Conservation (phyloP, 495 filamentous ascomycete genomes). For the Pyrenula massariospora region DNA sequence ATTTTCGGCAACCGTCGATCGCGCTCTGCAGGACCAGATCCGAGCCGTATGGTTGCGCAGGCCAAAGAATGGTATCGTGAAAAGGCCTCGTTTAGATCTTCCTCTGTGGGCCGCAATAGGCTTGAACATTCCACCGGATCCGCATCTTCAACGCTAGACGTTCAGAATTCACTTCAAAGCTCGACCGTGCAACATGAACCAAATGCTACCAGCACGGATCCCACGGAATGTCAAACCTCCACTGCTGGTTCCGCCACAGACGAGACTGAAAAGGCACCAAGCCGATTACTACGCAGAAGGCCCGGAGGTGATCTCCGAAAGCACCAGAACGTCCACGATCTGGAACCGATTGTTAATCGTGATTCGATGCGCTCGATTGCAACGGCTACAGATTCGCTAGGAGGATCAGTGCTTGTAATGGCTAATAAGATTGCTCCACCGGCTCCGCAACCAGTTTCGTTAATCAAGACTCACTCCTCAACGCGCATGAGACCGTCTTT, state of each 20-base stretch:
- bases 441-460: slow-evolving; percentile 38
- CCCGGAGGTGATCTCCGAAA: slow-evolving; percentile 85
- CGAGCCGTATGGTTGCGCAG: neutral
- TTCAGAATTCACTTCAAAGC: neutral
- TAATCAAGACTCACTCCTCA: slow-evolving; percentile 65
- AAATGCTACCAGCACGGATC: neutral
- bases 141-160: neutral
- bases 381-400: slow-evolving; percentile 56
- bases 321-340: slow-evolving; percentile 59
- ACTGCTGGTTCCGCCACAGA: slow-evolving; percentile 21
- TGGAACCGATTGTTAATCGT: slow-evolving; percentile 49
- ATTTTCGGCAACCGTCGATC: neutral
- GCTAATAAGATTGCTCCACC: slow-evolving; percentile 8
- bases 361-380: slow-evolving; percentile 62
- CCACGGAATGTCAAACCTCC: neutral
- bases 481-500: slow-evolving; percentile 78
- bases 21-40: neutral
- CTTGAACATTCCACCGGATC: neutral
- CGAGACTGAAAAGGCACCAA: slow-evolving; percentile 21
- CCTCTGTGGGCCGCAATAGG: neutral
- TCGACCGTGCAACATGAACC: neutral
- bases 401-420: slow-evolving; percentile 41
- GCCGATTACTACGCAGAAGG: slow-evolving; percentile 60
- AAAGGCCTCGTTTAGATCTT: neutral
- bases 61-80: neutral